A percentile compares a stretch with the other conserved stretches of the same genome.
Conservation (phyloP, 176 grass and related monocot genomes). For the Stipa capillata region DNA sequence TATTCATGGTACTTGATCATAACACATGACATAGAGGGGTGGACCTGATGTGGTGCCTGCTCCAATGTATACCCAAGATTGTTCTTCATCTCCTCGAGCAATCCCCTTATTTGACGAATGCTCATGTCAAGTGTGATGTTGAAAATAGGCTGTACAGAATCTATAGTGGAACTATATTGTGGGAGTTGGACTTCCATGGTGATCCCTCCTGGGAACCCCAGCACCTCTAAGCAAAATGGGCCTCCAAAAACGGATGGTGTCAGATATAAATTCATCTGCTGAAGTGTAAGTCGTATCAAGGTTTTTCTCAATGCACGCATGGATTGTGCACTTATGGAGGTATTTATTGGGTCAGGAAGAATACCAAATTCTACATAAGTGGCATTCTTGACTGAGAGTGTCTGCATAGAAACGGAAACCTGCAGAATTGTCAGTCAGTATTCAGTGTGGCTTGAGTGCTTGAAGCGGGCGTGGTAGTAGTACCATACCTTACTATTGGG, state of each 20-base stretch:
- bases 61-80: neutral
- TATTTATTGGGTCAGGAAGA: constrained; percentile 28
- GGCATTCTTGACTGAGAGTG: neutral
- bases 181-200: constrained; percentile 14
- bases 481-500: constrained; percentile 25
- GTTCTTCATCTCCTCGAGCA: neutral
- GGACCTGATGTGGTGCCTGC: constrained; percentile 9
- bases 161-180: neutral
- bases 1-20: neutral
- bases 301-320: constrained; percentile 4
- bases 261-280: constrained; percentile 28
- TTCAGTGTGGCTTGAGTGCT: neutral
- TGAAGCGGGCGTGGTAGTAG: neutral
- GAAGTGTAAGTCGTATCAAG: constrained; percentile 29
- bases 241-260: constrained; percentile 40
- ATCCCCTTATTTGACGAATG: constrained; percentile 15
- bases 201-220: constrained; percentile 53
- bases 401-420: constrained; percentile 24
- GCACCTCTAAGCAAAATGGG: constrained; percentile 27
- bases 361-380: constrained; percentile 34
- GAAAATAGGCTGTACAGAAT: constrained; percentile 6
- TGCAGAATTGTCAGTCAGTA: constrained; percentile 18
- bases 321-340: constrained; percentile 18
- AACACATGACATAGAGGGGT: neutral
- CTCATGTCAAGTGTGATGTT: constrained; percentile 12